Percentiles rank a stretch among this genome's conserved stretches.
These are phyloP conservation scores for Eremothecium sinecaudum DNA, from an alignment of 1,139 yeast genomes.

Conservation along the genomic window DNA sequence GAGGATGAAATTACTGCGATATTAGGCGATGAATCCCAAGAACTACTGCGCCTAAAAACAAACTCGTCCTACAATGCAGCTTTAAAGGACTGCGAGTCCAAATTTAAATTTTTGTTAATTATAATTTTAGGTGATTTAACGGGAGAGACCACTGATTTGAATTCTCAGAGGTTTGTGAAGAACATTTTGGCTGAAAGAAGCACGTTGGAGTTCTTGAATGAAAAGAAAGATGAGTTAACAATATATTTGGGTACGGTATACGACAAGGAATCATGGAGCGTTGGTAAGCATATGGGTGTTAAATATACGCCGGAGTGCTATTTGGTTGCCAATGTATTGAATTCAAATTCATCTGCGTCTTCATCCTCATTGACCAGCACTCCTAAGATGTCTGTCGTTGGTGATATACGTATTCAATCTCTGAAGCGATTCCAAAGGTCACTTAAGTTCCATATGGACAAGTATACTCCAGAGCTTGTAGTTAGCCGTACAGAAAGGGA, in stretches of 20 bases:
- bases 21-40: slow-evolving; percentile 7
- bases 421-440: slow-evolving; percentile 26
- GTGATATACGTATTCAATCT: slow-evolving; percentile 25
- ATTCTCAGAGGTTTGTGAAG: slow-evolving; percentile 25
- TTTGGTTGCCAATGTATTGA: slow-evolving; percentile 33
- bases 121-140: slow-evolving; percentile 27
- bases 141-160: slow-evolving; percentile 14
- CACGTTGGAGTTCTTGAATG: slow-evolving; percentile 20
- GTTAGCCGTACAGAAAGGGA: slow-evolving; percentile 31
- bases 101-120: slow-evolving; percentile 29
- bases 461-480: slow-evolving; percentile 31
- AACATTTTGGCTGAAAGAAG: slow-evolving; percentile 24
- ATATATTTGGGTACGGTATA: slow-evolving; percentile 28
- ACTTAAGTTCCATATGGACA: slow-evolving; percentile 24
- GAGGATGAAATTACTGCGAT: slow-evolving; percentile 6
- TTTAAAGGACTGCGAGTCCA: slow-evolving; percentile 23
- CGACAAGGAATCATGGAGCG: slow-evolving; percentile 31
- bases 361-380: slow-evolving; percentile 26
- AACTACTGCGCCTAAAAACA: slow-evolving; percentile 6
- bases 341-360: slow-evolving; percentile 13
- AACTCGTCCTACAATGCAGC: slow-evolving; percentile 27
- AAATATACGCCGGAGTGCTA: slow-evolving; percentile 30
- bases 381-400: slow-evolving; percentile 29
- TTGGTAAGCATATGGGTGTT: slow-evolving; percentile 26
- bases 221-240: slow-evolving; percentile 23